phyloP scores from a whole-genome alignment of 1,139 yeast species.

The Nakaseomyces sp. region DNA sequence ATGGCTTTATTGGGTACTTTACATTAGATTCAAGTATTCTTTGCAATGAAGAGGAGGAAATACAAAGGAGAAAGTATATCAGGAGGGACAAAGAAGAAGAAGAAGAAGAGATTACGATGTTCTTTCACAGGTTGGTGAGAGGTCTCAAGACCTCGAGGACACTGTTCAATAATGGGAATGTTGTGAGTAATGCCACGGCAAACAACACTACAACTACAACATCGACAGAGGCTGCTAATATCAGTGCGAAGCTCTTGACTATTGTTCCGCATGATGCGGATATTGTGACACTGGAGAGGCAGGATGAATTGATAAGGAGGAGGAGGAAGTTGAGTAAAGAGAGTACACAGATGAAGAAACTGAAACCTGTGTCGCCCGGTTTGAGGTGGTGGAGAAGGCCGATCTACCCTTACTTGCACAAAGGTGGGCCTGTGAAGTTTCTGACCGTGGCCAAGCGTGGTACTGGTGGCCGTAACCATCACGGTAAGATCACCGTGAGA shows the following conservation, averaged over 20 bases:
- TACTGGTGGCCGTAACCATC: constrained; percentile 82
- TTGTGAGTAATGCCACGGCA: no score
- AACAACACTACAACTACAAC: no score
- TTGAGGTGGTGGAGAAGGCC: constrained; percentile 86
- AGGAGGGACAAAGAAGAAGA: no score
- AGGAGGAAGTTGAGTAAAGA: constrained; percentile 68
- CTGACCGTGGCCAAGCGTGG: constrained; percentile 68
- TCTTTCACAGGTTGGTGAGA: background rate
- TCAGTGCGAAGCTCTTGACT: constrained; percentile 23
- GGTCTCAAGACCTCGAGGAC: background rate
- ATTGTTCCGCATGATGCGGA: constrained; percentile 38
- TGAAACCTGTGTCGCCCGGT: constrained; percentile 81
- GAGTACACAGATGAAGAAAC: constrained; percentile 60
- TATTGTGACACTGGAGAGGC: constrained; percentile 66
- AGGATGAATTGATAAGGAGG: constrained; percentile 62
- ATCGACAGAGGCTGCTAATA: background rate
- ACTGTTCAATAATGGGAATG: background rate
- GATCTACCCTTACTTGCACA: constrained; percentile 75
- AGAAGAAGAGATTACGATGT: background rate
- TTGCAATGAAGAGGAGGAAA: no score
- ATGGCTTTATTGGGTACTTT: no score
- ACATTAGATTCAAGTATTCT: no score
- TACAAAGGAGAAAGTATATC: no score
- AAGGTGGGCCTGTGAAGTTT: constrained; percentile 70
- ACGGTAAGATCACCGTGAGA: constrained; percentile 83